Conservation (phyloP, 495 filamentous ascomycete genomes). For the Trichoderma asperelloides region DNA sequence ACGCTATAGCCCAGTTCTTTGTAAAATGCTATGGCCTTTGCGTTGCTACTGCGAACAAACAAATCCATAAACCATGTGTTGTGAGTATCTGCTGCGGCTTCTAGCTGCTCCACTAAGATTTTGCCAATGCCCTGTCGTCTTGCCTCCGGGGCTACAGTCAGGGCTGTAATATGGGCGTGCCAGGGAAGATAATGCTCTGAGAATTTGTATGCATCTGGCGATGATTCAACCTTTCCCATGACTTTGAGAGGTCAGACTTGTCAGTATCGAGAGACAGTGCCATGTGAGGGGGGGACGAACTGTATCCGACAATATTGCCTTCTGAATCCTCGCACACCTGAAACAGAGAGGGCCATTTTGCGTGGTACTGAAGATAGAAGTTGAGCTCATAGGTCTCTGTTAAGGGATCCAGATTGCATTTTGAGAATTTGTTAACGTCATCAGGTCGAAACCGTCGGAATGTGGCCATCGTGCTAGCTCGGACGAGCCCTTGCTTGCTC, state of each 20-base stretch:
- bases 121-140: conserved; percentile 80
- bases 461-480: conserved; percentile 28
- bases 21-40: conserved; percentile 80
- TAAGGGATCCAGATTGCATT: conserved; percentile 85
- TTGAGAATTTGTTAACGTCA: conserved; percentile 52
- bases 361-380: conserved; percentile 93
- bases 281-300: conserved; percentile 41
- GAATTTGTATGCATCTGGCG: conserved; percentile 57
- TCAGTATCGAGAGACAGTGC: background rate
- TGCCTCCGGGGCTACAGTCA: conserved; percentile 82
- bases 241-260: conserved; percentile 40
- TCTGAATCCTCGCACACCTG: conserved; percentile 71
- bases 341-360: conserved; percentile 90
- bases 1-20: conserved; percentile 81
- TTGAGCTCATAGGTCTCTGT: conserved; percentile 93
- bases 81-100: conserved; percentile 68
- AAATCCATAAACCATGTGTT: conserved; percentile 93
- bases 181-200: conserved; percentile 86
- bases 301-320: conserved; percentile 85
- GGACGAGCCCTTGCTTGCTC: background rate
- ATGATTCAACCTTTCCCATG: conserved; percentile 92
- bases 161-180: conserved; percentile 95
- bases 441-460: conserved; percentile 37
- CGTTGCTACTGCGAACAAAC: conserved; percentile 82
- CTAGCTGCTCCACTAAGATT: conserved; percentile 66